Conservation (phyloP, 2,329 filamentous ascomycete genomes). For the Talaromyces sp. region DNA sequence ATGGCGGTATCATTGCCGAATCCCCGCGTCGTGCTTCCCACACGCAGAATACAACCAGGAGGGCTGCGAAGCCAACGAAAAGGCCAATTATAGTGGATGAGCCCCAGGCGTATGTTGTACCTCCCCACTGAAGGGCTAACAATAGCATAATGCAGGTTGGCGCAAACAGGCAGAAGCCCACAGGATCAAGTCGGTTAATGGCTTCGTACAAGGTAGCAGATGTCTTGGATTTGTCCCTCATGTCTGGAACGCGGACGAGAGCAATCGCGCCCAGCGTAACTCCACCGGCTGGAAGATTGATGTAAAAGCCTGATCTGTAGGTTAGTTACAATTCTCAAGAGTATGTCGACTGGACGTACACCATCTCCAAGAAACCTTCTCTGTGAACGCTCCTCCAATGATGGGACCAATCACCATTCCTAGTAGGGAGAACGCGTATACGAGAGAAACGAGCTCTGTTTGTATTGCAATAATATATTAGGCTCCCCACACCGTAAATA, state of each 20-base stretch:
- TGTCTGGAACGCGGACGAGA: slow-evolving; percentile 6
- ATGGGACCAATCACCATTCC: too few species aligned
- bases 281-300: too few species aligned
- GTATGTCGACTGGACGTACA: too few species aligned
- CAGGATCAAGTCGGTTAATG: slow-evolving; percentile 4
- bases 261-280: not conserved
- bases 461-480: too few species aligned
- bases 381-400: too few species aligned
- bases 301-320: too few species aligned
- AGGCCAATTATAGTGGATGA: slow-evolving; percentile 6
- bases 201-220: slow-evolving; percentile 1
- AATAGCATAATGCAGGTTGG: slow-evolving; percentile 1
- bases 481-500: too few species aligned
- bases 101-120: slow-evolving; percentile 5
- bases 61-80: slow-evolving; percentile 3
- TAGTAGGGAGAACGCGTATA: too few species aligned
- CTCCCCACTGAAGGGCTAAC: slow-evolving; percentile 7
- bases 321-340: too few species aligned
- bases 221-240: slow-evolving; percentile 4
- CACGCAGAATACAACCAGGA: not conserved
- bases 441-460: too few species aligned
- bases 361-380: too few species aligned
- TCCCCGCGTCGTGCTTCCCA: slow-evolving; percentile 6
- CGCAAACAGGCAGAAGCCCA: too few species aligned
- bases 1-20: slow-evolving; percentile 5